Conservation (phyloP, 305 asterid species). For the Fraxinus sp. region DNA sequence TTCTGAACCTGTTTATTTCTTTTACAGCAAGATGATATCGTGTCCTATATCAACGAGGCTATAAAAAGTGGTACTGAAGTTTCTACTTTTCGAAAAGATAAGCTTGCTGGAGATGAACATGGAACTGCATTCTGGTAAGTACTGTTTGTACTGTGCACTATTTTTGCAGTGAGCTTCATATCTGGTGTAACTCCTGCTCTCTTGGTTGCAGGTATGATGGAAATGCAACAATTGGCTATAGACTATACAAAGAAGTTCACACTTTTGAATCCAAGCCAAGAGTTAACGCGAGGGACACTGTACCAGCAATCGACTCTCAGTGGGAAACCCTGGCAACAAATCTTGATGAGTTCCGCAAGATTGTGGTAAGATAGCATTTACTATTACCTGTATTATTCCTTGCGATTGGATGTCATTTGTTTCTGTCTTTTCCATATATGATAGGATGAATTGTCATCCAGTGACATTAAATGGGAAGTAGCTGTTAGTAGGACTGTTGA, state of each 20-base stretch:
- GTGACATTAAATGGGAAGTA: slow-evolving; percentile 58
- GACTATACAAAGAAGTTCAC: slow-evolving; percentile 76
- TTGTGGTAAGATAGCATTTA: slow-evolving; percentile 54
- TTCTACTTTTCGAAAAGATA: slow-evolving; percentile 56
- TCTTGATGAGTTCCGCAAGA: slow-evolving; percentile 65
- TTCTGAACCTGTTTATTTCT: slow-evolving; percentile 5
- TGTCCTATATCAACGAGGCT: slow-evolving; percentile 51
- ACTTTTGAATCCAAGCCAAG: slow-evolving; percentile 30
- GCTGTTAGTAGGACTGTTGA: slow-evolving; percentile 53
- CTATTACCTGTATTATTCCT: slow-evolving; percentile 5
- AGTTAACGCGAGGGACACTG: slow-evolving; percentile 31
- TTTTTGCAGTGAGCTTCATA: slow-evolving; percentile 14
- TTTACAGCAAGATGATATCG: slow-evolving; percentile 70
- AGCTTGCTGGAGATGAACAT: slow-evolving; percentile 66
- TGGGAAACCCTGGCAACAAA: slow-evolving; percentile 92
- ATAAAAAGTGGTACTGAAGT: slow-evolving; percentile 49
- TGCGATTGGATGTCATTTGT: slow-evolving; percentile 20
- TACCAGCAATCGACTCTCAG: slow-evolving; percentile 37
- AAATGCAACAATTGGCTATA: slow-evolving; percentile 55
- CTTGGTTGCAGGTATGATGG: slow-evolving; percentile 75
- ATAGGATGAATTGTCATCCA: slow-evolving; percentile 57
- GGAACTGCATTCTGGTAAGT: slow-evolving; percentile 70
- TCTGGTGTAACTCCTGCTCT: slow-evolving; percentile 17
- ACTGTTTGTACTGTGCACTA: background rate
- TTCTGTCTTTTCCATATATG: slow-evolving; percentile 32